Evolutionary conservation across 352 stramenopile genomes (phyloP).

Genomic region (Discostella stelligera): DNA sequence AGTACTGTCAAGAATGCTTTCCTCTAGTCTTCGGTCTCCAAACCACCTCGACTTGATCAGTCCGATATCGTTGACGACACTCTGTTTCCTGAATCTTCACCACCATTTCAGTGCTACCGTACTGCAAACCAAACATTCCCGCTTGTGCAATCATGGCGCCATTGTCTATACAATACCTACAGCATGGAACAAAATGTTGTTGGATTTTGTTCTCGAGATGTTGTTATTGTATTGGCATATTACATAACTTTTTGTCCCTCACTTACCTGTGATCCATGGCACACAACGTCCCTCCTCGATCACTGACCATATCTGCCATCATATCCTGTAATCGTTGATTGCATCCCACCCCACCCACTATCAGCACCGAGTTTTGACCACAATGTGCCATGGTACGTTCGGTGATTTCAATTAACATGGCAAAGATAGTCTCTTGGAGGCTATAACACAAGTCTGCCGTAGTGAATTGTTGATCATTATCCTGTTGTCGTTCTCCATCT

Average conservation of each 20-base stretch:
- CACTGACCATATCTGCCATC: conserved; percentile 96
- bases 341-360: conserved; percentile 98
- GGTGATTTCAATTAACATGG: conserved; percentile 99
- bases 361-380: conserved; percentile 94
- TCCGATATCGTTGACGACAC: conserved; percentile 96
- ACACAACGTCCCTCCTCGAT: conserved; percentile 92
- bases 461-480: conserved; percentile 85
- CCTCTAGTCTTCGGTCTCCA: conserved; percentile 84
- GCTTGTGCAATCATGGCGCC: conserved; percentile 99
- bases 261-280: conserved; percentile 92
- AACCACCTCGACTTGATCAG: conserved; percentile 95
- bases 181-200: too few relatives aligned
- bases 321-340: conserved; percentile 93
- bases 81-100: conserved; percentile 90
- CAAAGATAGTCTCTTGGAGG: conserved; percentile 99
- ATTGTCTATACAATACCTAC: conserved; percentile 99
- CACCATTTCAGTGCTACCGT: conserved; percentile 81
- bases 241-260: neutral
- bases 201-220: too few relatives aligned
- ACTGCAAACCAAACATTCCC: conserved; percentile 95
- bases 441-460: conserved; percentile 97
- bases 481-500: conserved; percentile 45
- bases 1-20: conserved; percentile 37
- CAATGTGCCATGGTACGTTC: conserved; percentile 99
- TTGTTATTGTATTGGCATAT: too few relatives aligned